These are phyloP conservation scores for Aphanomyces astaci DNA, from an alignment of 352 stramenopile species.

Conservation along the genomic window DNA sequence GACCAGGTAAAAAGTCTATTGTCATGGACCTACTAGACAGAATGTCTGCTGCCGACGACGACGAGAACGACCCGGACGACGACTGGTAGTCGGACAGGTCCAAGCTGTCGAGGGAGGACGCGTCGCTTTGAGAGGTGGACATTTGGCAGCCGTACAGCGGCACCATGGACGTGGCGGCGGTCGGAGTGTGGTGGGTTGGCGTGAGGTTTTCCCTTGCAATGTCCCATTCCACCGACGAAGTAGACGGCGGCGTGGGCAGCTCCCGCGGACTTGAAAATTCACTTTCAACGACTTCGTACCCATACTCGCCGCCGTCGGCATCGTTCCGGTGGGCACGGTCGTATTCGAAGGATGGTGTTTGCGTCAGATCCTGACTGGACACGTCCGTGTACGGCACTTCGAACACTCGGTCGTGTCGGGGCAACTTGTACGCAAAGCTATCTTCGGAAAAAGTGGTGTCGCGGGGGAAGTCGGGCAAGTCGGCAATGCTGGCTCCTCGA, in stretches of 20 bases:
- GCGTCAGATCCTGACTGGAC: no score
- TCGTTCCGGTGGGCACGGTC: not conserved
- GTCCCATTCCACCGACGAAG: not conserved
- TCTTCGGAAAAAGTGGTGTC: no score
- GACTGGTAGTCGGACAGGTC: not conserved
- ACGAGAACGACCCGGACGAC: not conserved
- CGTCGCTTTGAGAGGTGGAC: not conserved
- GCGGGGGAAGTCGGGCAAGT: not conserved
- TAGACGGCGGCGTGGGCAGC: not conserved
- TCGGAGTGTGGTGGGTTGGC: not conserved
- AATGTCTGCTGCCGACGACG: not conserved
- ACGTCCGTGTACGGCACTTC: no score
- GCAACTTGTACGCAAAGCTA: no score
- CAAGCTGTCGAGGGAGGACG: slow-evolving; percentile 2
- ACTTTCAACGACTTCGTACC: not conserved
- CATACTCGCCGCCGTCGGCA: not conserved
- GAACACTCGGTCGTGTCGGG: no score
- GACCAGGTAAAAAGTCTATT: not conserved
- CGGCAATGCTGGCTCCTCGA: not conserved
- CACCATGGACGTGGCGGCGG: not conserved
- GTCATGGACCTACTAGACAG: slow-evolving; percentile 1
- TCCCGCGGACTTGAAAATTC: not conserved
- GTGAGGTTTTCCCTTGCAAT: not conserved
- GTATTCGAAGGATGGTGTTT: not conserved
- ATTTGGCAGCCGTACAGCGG: not conserved